These are phyloP conservation scores for Forsythia suspensa DNA, from an alignment of 257 asterid species.

Conservation along the genomic window DNA sequence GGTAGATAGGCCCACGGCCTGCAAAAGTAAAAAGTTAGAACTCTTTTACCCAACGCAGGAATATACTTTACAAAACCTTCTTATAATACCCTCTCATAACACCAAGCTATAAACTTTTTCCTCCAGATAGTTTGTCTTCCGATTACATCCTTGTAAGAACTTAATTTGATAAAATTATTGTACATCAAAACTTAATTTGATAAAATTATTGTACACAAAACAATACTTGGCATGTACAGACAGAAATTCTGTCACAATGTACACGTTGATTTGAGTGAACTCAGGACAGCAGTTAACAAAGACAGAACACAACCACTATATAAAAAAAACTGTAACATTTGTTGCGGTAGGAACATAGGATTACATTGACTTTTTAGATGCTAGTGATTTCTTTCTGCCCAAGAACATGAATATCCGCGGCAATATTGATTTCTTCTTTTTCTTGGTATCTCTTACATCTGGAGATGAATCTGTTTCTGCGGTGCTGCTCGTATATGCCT, in stretches of 20 bases:
- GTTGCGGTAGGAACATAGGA: constrained; percentile 8
- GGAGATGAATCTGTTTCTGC: constrained; percentile 55
- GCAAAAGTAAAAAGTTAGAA: no score
- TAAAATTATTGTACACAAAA: background rate
- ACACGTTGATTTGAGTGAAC: no score
- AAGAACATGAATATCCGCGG: constrained; percentile 47
- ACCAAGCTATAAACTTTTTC: background rate
- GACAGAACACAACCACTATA: background rate
- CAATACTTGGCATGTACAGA: background rate
- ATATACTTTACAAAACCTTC: background rate
- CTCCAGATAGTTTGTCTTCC: no score
- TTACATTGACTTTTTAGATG: constrained; percentile 25
- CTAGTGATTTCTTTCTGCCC: constrained; percentile 39
- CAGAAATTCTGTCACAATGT: no score
- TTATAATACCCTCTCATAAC: background rate
- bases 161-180: background rate
- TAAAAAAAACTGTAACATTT: background rate
- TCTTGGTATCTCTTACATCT: constrained; percentile 43
- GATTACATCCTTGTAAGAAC: background rate
- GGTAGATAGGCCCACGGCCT: no score
- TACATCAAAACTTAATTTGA: background rate
- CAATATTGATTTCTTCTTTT: constrained; percentile 59
- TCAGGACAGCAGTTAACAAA: background rate
- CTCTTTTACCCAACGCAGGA: no score
- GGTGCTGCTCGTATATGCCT: constrained; percentile 41